Percentiles rank a stretch among this genome's conserved stretches.
Conservation (phyloP, 441 rosid genomes). For the Arabidopsis hybrid region DNA sequence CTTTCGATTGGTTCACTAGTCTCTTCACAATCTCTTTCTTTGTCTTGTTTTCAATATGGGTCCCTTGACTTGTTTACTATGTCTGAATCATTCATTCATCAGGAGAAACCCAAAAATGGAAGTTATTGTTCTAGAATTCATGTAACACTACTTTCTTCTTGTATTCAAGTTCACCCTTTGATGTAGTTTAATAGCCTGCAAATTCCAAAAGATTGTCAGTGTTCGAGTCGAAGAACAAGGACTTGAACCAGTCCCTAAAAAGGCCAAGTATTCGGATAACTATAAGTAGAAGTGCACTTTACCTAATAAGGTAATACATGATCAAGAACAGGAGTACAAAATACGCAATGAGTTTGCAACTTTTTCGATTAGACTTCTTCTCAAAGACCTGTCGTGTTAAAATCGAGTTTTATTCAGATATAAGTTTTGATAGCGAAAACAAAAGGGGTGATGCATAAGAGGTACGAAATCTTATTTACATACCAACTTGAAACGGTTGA, state of each 20-base stretch:
- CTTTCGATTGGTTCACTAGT: slow-evolving; percentile 33
- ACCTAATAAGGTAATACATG: slow-evolving; percentile 75
- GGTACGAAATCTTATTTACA: slow-evolving; percentile 10
- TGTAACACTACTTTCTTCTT: slow-evolving; percentile 19
- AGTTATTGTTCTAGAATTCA: not conserved
- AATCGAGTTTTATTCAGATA: slow-evolving; percentile 15
- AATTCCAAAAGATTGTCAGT: slow-evolving; percentile 18
- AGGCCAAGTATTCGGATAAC: not conserved
- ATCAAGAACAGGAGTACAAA: slow-evolving; percentile 63
- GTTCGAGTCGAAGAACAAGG: not conserved
- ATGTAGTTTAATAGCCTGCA: slow-evolving; percentile 51
- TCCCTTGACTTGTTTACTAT: slow-evolving; percentile 28
- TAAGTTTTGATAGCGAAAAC: not conserved
- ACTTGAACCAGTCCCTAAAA: not conserved
- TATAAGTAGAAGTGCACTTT: slow-evolving; percentile 25
- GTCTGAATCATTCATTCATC: slow-evolving; percentile 33
- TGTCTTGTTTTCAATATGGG: slow-evolving; percentile 39
- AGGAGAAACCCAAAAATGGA: slow-evolving; percentile 24
- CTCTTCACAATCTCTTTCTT: slow-evolving; percentile 35
- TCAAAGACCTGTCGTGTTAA: slow-evolving; percentile 74
- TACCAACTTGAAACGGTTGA: slow-evolving; percentile 89
- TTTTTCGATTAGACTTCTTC: slow-evolving; percentile 77
- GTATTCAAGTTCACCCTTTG: slow-evolving; percentile 37
- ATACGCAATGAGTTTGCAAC: slow-evolving; percentile 62
- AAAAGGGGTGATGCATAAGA: not conserved